Evolutionary conservation across 2,329 filamentous ascomycete species (phyloP).

Genomic region (Colletotrichum kahawae): DNA sequence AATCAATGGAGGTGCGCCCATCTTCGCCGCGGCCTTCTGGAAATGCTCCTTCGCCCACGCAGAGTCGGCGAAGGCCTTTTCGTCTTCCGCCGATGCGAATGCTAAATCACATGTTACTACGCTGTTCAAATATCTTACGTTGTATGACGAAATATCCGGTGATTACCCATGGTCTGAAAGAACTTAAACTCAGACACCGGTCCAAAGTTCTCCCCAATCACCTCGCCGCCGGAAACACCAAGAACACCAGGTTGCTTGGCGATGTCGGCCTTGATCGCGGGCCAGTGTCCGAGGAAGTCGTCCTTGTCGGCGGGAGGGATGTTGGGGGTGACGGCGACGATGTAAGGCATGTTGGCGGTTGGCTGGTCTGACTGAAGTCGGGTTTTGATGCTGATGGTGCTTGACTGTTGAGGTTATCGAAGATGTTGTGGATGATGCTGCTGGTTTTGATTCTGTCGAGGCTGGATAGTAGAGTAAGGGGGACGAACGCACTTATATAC

Average conservation of each 20-base stretch:
- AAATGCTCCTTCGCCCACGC: conserved; percentile 4
- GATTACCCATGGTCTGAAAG: not conserved
- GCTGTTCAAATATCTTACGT: not conserved
- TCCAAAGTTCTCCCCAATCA: not conserved
- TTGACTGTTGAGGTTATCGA: not conserved
- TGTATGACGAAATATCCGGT: not conserved
- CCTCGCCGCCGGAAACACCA: not conserved
- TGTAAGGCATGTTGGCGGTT: conserved; percentile 7
- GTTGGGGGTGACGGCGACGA: not conserved
- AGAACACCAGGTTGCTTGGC: conserved; percentile 10
- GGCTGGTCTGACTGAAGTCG: not conserved
- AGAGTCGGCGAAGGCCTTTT: conserved; percentile 4
- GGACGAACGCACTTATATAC: not conserved
- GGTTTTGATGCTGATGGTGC: not conserved
- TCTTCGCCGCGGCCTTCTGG: not conserved
- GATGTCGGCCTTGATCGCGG: not conserved
- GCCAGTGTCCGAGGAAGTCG: conserved; percentile 11
- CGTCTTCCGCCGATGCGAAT: conserved; percentile 1
- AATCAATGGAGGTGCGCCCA: not conserved
- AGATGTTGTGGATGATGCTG: not conserved
- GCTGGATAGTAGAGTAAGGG: accelerated
- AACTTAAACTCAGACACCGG: conserved; percentile 16
- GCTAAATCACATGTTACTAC: not conserved
- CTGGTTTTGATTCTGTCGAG: accelerated
- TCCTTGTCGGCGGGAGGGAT: conserved; percentile 13